Conservation (phyloP, 257 asterid species). For the Petunia axillaris region DNA sequence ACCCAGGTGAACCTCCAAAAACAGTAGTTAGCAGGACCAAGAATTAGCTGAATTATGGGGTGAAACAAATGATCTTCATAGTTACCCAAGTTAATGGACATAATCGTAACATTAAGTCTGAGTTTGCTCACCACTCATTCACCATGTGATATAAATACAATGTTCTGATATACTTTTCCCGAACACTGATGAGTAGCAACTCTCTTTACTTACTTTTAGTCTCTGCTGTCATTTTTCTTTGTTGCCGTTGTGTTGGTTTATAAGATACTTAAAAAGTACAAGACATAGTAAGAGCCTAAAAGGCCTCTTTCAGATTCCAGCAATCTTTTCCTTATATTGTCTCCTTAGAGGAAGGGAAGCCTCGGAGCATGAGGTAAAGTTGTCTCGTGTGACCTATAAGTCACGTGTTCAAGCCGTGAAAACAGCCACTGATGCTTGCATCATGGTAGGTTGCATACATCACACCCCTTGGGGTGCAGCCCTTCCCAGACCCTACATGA, state of each 20-base stretch:
- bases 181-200: neutral
- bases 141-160: neutral
- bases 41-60: neutral
- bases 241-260: neutral
- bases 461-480: no score
- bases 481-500: no score
- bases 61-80: slow-evolving; percentile 4
- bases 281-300: neutral
- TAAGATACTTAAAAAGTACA: neutral
- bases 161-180: neutral
- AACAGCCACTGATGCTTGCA: no score
- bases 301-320: slow-evolving; percentile 14
- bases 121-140: slow-evolving; percentile 16
- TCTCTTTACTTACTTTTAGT: neutral
- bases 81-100: neutral
- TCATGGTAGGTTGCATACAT: no score
- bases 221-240: neutral
- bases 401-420: no score
- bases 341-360: no score
- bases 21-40: neutral
- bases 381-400: no score
- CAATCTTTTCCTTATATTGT: slow-evolving; percentile 1
- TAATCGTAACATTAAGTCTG: neutral
- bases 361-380: no score
- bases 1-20: neutral